Percentiles rank a stretch among this genome's conserved stretches.
phyloP scores from a whole-genome alignment of 2,329 filamentous ascomycete genomes.

The Aspergillus felis region DNA sequence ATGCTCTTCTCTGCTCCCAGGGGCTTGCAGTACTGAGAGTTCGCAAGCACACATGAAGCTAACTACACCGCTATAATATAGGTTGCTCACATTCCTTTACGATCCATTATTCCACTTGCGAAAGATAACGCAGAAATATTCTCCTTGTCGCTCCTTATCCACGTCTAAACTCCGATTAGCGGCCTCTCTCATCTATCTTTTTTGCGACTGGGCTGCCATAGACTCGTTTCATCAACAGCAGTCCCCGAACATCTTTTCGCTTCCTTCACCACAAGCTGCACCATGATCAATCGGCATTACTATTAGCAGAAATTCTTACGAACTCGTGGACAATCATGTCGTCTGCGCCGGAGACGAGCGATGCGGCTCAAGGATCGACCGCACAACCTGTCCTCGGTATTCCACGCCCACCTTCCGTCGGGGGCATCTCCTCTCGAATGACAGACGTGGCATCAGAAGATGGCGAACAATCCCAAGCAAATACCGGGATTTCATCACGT shows the following conservation, averaged over 20 bases:
- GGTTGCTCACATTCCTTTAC: slow-evolving; percentile 15
- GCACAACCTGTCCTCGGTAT: slow-evolving; percentile 53
- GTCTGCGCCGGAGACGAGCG: slow-evolving; percentile 36
- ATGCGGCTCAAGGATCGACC: slow-evolving; percentile 27
- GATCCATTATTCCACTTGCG: neutral
- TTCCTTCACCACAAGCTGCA: slow-evolving; percentile 4
- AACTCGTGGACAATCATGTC: slow-evolving; percentile 17
- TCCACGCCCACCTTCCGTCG: slow-evolving; percentile 37
- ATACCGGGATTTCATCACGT: slow-evolving; percentile 47
- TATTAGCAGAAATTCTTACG: slow-evolving; percentile 2
- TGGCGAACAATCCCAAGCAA: slow-evolving; percentile 40
- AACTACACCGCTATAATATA: slow-evolving; percentile 6
- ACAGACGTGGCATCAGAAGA: slow-evolving; percentile 58
- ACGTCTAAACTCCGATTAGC: neutral
- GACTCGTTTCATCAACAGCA: neutral
- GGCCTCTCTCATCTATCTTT: neutral
- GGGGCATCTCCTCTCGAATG: slow-evolving; percentile 65
- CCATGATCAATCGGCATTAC: slow-evolving; percentile 19
- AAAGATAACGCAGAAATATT: neutral
- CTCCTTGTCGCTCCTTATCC: slow-evolving; percentile 14
- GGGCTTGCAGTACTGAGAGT: neutral
- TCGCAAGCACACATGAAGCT: slow-evolving; percentile 4
- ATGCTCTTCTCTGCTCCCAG: neutral
- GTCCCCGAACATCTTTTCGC: slow-evolving; percentile 4
- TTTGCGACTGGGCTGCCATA: neutral